Evolutionary conservation across 345 rosid species (phyloP), one percentile per base, ranked within the genome.

Genomic region (Populus nigra): DNA sequence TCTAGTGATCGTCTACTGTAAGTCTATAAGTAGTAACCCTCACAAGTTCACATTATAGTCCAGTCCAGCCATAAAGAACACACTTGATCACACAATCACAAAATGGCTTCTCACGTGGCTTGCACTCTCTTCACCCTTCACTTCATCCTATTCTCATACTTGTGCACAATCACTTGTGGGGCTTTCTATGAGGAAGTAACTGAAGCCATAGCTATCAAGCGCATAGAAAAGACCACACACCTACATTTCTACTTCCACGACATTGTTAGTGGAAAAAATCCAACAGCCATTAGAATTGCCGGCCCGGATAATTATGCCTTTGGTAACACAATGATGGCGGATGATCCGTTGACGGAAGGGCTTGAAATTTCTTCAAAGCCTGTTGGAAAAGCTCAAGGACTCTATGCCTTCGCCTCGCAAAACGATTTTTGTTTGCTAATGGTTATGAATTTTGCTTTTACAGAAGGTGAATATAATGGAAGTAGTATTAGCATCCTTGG

Each of bases 361-460:
- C 81, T 82, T 15, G 84, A 87, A 31, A 70, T 53, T 6, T 73
- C 65, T 13, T 85, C 88, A 1, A 87, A 85, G 77, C 75, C 73
- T 20, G 83, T 87, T 7, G 89, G 88, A 72, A 81, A 68, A 73
- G 88, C 88, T 29, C 89, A 85, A 62, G 88, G 85, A 36, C 13
- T 85, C 0, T 85, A 85, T 71, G 85, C 68, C 11, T 1, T 66
- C 18, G 66, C 77, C 2, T 39, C 81, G 2, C 81, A 50, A 17
- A 47, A 57, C 18, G 73, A 78, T 36, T 0, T 73, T 1, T 65
- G 57, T 16, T 68, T 73, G 61, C 53, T 78, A 5, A 66, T 78
- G 73, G 81, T 72, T 27, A 29, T 67, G 73, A 68, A 73, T 57
- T 77, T 33, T 23, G 80, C n/a, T 11, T 81, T 81, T 61, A 66